Percentiles rank a stretch among this genome's conserved stretches.
Conservation (phyloP, 2,329 filamentous ascomycete species). For the Cladosporium sp. region DNA sequence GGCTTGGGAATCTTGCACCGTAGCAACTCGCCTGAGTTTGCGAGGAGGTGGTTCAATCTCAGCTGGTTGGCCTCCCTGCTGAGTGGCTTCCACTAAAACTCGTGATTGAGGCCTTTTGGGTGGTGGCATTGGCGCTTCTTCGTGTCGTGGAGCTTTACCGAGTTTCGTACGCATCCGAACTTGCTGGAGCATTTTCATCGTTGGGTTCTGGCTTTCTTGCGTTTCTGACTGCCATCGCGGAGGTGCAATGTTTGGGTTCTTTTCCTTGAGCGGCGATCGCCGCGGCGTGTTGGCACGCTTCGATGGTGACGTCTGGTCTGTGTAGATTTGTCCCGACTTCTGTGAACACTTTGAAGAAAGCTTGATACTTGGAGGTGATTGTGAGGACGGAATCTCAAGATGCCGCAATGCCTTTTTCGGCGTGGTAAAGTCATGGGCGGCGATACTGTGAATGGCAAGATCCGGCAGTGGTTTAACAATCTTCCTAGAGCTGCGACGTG, state of each 20-base stretch:
- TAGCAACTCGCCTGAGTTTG: constrained; percentile 12
- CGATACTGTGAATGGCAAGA: constrained; percentile 8
- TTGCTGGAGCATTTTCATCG: constrained; percentile 12
- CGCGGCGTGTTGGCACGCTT: neutral
- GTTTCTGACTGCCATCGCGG: constrained; percentile 6
- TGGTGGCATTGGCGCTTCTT: constrained; percentile 1
- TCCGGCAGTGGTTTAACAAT: neutral
- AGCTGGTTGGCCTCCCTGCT: neutral
- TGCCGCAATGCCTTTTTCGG: constrained; percentile 12
- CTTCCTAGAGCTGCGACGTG: neutral
- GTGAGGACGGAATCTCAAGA: constrained; percentile 22
- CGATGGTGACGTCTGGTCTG: neutral
- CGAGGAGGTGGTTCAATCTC: neutral
- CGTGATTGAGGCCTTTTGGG: neutral
- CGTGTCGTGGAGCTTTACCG: neutral
- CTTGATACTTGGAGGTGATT: constrained; percentile 19
- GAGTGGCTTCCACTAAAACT: neutral
- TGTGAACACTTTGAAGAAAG: constrained; percentile 14
- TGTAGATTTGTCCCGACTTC: neutral
- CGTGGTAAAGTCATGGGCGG: constrained; percentile 12
- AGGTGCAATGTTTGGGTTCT: constrained; percentile 14
- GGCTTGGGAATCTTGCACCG: constrained; percentile 16
- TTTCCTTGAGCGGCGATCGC: constrained; percentile 18
- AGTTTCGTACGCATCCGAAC: constrained; percentile 1
- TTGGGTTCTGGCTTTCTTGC: constrained; percentile 6